Base-by-base conservation (phyloP, 2,329 filamentous ascomycete genomes). In the Aspergillus pseudonomiae region DNA sequence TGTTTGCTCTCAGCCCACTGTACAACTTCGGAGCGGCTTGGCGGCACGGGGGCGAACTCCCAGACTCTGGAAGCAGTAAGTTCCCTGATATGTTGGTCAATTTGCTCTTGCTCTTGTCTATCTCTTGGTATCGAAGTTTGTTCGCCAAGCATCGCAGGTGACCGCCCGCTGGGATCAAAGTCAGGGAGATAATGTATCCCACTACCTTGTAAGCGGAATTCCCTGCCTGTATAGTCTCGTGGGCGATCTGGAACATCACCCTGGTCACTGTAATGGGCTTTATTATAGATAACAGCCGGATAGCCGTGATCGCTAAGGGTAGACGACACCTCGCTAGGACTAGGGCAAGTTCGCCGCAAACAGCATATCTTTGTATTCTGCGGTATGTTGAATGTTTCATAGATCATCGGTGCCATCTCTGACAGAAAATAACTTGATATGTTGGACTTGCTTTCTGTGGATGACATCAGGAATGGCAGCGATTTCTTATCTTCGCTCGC, bases 161-260 rank as follows among this genome's bases (percentile, higher is more conserved):
- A 87, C 30, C 79, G 81, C 9, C 86, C 88, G 6, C 81, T 85
- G 2, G 86, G 78, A 72, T 96, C 88, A 68, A 98, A 98, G 0
- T 86, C 81, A 0, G 93, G 91, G 2, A 98, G 85, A 77, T 89
- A 97, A 0, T 91, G 92, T 9, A 96, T 74, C 1, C 90, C 91
- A 60, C 85, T 88, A 64, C 93, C 90, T 71, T 88, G 86, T 7
- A 97, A 80, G 63, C 88, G 90, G 74, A 96, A 97, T 70, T 96
- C 91, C 69, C 89, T 88, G 4, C 94, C 94, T 7, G 91, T 94
- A 78, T 97, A 98, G 77, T 97, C 93, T 59, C 92, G 85, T 36
- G 85, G 78, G 59, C 90, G 86, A 45, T 89, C 85, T 14, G 94
- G 93, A 0, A 97, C 91, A 77, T 98, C 95, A 57, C 83, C 84